Percentiles rank a stretch among this genome's conserved stretches.
These are phyloP conservation scores for Phytophthora foliorum DNA, from an alignment of 352 stramenopile genomes.

Conservation along the genomic window DNA sequence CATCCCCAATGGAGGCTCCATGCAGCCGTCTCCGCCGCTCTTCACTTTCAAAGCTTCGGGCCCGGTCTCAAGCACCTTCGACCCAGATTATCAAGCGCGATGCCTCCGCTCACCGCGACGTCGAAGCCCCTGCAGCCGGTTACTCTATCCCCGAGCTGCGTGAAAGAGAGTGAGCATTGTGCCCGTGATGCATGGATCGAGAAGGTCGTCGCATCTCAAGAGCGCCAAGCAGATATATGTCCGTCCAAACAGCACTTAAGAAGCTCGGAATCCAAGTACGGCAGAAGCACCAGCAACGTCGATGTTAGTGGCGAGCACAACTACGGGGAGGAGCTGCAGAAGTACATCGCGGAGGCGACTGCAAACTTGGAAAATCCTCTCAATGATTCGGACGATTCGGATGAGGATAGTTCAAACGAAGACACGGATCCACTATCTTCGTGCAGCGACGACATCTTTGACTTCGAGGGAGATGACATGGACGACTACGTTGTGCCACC, in stretches of 20 bases:
- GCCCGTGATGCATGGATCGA: conserved; percentile 22
- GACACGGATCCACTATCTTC: background rate
- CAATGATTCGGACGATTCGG: conserved; percentile 9
- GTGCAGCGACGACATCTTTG: conserved; percentile 7
- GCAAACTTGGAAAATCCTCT: conserved; percentile 27
- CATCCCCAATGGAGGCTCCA: conserved; percentile 7
- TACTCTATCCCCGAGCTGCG: conserved; percentile 2
- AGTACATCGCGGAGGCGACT: conserved; percentile 25
- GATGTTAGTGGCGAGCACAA: background rate
- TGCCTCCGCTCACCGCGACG: conserved; percentile 25
- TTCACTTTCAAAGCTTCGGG: conserved; percentile 32
- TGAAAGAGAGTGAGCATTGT: background rate
- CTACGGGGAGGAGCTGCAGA: conserved; percentile 26
- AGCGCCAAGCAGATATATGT: background rate
- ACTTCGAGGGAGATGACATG: background rate
- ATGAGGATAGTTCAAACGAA: conserved; percentile 19
- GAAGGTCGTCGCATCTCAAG: conserved; percentile 23
- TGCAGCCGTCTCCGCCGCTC: conserved; percentile 6
- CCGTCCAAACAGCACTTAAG: background rate
- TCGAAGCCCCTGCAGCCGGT: conserved; percentile 20
- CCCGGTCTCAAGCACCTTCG: conserved; percentile 3
- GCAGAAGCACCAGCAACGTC: background rate
- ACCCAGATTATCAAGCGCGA: background rate
- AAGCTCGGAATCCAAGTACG: background rate
- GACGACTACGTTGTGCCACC: conserved; percentile 31